Evolutionary conservation across 371 early-diverging fungal species (phyloP).

Genomic region (Actinomucor elegans): DNA sequence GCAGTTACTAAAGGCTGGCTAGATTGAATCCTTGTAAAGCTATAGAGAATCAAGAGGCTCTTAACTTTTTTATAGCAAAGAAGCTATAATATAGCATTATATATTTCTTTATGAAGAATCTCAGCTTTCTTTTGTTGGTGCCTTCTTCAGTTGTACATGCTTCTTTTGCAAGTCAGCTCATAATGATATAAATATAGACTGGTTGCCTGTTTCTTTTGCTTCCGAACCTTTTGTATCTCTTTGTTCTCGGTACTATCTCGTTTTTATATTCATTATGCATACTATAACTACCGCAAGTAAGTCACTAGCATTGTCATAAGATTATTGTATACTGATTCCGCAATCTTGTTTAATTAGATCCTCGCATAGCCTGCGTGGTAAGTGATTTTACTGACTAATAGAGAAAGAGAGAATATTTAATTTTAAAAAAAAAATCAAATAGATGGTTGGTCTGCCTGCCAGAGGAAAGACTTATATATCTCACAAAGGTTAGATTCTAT

Average conservation of each 20-base stretch:
- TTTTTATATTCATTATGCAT: background rate
- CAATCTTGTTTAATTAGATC: conserved; percentile 18
- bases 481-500: conserved; percentile 76
- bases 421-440: background rate
- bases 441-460: conserved; percentile 90
- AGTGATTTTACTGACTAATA: background rate
- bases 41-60: no score
- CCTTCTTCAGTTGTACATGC: background rate
- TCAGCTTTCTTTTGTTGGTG: no score
- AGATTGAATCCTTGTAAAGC: no score
- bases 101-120: no score
- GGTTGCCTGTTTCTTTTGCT: background rate
- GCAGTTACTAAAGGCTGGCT: no score
- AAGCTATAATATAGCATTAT: no score
- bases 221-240: background rate
- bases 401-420: background rate
- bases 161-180: conserved; percentile 11
- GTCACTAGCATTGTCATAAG: background rate
- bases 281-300: background rate
- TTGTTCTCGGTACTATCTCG: background rate
- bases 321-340: background rate
- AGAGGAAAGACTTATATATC: conserved; percentile 90
- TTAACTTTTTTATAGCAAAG: no score
- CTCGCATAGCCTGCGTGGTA: conserved; percentile 42
- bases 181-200: background rate